A percentile compares a stretch with the other conserved stretches of the same genome.
Evolutionary conservation across 306 rosid species (phyloP).

Genomic region (Prinsepia uniflora): DNA sequence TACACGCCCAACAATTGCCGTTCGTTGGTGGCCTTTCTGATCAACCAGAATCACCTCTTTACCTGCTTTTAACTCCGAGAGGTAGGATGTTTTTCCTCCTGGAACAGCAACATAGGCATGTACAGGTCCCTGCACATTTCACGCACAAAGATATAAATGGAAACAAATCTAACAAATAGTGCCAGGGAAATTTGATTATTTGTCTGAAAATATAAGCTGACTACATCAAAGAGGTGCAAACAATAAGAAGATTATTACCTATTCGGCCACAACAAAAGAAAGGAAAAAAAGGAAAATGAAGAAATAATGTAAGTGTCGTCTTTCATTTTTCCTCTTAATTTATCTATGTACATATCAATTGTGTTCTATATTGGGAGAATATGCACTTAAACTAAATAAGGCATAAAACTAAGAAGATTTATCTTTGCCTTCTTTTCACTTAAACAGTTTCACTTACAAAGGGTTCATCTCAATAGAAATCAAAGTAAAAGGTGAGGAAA

Average conservation of each 20-base stretch:
- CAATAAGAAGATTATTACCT: not conserved
- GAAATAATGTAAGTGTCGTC: not conserved
- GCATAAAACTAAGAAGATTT: not conserved
- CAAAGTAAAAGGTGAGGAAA: not conserved
- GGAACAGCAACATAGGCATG: slow-evolving; percentile 84
- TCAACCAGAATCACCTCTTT: slow-evolving; percentile 81
- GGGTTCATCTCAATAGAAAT: not conserved
- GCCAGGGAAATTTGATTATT: not conserved
- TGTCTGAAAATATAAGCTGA: not conserved
- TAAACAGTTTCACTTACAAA: not conserved
- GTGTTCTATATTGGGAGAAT: not conserved
- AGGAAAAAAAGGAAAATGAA: not conserved
- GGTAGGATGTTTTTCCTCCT: slow-evolving; percentile 82
- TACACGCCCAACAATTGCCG: slow-evolving; percentile 72
- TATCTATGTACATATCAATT: not conserved
- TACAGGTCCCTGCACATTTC: slow-evolving; percentile 62
- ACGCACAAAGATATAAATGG: not conserved
- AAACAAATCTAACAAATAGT: not conserved
- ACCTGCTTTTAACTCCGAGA: slow-evolving; percentile 79
- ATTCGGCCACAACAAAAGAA: not conserved
- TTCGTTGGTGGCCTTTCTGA: slow-evolving; percentile 66
- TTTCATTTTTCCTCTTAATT: not conserved
- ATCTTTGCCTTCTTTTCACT: not conserved
- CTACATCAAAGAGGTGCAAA: not conserved
- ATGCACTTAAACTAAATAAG: not conserved